Evolutionary conservation across 805 yeast genomes (phyloP), one percentile per base, ranked within the genome.

Genomic region (Kluyveromyces starmeri): DNA sequence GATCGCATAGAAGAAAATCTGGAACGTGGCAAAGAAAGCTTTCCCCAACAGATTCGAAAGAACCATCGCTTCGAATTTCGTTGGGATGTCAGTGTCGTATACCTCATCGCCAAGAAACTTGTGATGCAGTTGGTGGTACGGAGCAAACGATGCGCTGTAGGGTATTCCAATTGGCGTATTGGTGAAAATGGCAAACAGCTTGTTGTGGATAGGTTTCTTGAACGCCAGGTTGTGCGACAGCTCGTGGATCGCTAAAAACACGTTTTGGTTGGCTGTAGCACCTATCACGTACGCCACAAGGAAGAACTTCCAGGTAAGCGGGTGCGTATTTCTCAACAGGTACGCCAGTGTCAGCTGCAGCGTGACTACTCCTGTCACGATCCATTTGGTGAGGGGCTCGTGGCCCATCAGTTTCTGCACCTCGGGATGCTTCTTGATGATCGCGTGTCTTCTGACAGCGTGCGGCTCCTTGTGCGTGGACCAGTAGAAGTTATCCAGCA

Each of bases 151-250:
- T 0, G 96, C 95, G 24, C 85, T 73, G 59, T 84, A 86, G 0
- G 96, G 96, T 16, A 86, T 68, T 1, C 96, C 95, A 34, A 86
- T 83, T 1, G 96, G 95, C 24, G 83, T 61, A 54, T 86, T 86
- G 23, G 85, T 71, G 44, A 83, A 63, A 7, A 85, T 78, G 27
- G 92, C 72, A 50, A 79, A 85, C 16, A 85, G 51, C 53, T 83
- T 78, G 60, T 86, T 86, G 55, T 77, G 72, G 2, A 83, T 27
- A 0, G 95, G 94, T 44, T 71, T 74, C 47, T 73, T 81, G 70
- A 86, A 86, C 2, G 83, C 83, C 35, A 86, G 64, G 53, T 86
- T 86, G 58, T 86, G 96, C 23, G 80, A 74, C 34, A 85, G 65
- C 55, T 86, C 96, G 59, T 86, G 96, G 46, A 86, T 84, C 18